phyloP scores from a whole-genome alignment of 331 rosid genomes.

The Rosa hybrid region DNA sequence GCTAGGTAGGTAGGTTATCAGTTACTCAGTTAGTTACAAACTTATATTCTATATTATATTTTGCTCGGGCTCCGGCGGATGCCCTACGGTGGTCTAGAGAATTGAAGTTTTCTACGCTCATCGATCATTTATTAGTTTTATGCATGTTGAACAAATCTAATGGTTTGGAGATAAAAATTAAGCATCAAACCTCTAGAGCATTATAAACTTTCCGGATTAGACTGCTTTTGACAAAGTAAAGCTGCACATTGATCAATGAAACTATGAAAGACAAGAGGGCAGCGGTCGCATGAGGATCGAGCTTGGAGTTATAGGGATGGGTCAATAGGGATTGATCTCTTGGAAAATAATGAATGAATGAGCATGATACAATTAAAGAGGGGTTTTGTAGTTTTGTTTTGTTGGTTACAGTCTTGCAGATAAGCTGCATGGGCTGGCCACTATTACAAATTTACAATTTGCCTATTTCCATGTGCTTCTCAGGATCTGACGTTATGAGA shows the following conservation, averaged over 20 bases:
- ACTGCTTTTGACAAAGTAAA: not conserved
- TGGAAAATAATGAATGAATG: slow-evolving; percentile 3
- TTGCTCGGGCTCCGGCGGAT: not conserved
- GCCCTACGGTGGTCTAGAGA: not conserved
- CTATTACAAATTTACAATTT: not conserved
- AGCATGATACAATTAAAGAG: not conserved
- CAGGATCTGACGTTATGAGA: not conserved
- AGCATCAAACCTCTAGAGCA: not conserved
- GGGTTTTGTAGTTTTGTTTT: not conserved
- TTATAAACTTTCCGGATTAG: too few species aligned
- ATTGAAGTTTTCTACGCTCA: not conserved
- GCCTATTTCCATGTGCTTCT: not conserved
- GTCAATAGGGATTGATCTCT: slow-evolving; percentile 4
- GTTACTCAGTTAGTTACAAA: not conserved
- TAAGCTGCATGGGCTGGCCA: slow-evolving; percentile 11
- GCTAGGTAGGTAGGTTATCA: not conserved
- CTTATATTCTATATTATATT: not conserved
- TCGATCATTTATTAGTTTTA: not conserved
- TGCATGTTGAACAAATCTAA: not conserved
- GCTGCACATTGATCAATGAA: not conserved
- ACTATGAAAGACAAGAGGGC: slow-evolving; percentile 12
- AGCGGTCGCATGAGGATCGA: slow-evolving; percentile 16
- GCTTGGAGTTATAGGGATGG: slow-evolving; percentile 25
- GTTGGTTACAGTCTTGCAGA: slow-evolving; percentile 1
- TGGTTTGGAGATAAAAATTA: not conserved